Base-by-base conservation (phyloP, 2,329 filamentous ascomycete species). In the Didymella sp. region DNA sequence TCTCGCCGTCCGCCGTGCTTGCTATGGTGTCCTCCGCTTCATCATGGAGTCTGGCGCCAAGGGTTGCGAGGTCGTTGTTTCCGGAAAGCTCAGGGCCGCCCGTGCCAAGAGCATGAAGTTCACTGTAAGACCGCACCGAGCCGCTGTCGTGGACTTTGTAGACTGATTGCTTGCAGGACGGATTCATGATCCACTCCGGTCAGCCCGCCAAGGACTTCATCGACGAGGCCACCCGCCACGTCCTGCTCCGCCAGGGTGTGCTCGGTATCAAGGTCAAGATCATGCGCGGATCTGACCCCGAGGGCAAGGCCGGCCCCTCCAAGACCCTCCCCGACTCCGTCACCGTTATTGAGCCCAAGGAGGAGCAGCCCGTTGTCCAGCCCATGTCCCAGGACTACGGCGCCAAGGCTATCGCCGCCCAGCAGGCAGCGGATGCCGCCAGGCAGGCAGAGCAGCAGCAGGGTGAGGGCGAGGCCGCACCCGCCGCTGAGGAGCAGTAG, bases 31-130 rank as follows among this genome's bases (percentile, higher is more conserved):
- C 74, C 91, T 99, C 78, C 89, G 94, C 80, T 99, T 99, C 87
- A 99, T 99, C 85, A 99, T 99, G 95, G 95, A 99, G 91, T 91
- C 87, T 73, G 95, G 95, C 78, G 95, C 95, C 82, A 99, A 99
- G 91, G 95, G 95, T 83, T 99, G 95, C 82, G 95, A 99, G 86
- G 95, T 99, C 71, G 95, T 99, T 79, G 95, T 99, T 73, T 97
- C 92, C 73, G 95, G 95, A 82, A 99, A 99, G 89, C 91, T 99
- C 75, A 90, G 95, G 79, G 95, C 95, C 81, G 95, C 95, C 77
- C 92, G 95, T 87, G 95, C 95, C 83, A 99, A 99, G 92, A 92
- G 87, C 85, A 99, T 99, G 95, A 99, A 99, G 90, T 99, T 99
- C 90, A 99, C 95, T 82, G 93, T 88, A 85, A 66, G 84, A 48